Base-by-base conservation (phyloP, 331 rosid genomes). In the Malus hybrid region DNA sequence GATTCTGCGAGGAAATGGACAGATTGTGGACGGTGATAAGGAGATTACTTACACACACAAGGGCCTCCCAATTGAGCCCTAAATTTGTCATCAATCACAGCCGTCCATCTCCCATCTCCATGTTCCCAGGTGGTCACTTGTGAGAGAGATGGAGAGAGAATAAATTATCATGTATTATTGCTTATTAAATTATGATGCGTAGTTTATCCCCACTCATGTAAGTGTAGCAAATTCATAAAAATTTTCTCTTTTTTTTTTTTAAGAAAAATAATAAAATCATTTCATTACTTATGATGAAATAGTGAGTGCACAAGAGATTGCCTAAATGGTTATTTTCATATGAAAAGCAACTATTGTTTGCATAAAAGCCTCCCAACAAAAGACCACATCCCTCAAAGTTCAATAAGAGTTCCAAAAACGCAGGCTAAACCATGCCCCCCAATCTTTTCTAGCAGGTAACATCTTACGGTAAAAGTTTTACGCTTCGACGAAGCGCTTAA, bases 1-100 rank as follows among this genome's bases (percentile, higher is more conserved):
- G 99, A 86, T 94, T 83, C 93, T 95, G 12, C 86, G 86, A 80
- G 99, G 99, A 74, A 88, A 77, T 72, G 99, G 99, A 74, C 97
- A 95, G 70, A 82, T 89, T 44, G 99, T 95, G 65, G 86, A 85
- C 65, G 99, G 99, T 29, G 99, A 95, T 73, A 89, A 83, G 85
- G 84, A 74, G 34, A 18, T 92, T 42, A 85, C 44, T 33, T 95
- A 92, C 84, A 90, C 92, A 28, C 97, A 90, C 82, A 90, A 61
- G 87, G 88, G 88, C 77, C 88, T 95, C 73, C 69, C 87, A 61
- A 57, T 82, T 79, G 87, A 93, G 75, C 69, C 79, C 64, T 77
- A 63, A 70, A 24, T 71, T 27, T 70, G 31, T 46, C 66, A n/a
- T 32, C 19, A 42, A 48, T 29, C 77, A 5, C 61, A 24, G 8